Conservation (phyloP, 1,284 basidiomycete species). For the Cutaneotrichosporon spelunceum region DNA sequence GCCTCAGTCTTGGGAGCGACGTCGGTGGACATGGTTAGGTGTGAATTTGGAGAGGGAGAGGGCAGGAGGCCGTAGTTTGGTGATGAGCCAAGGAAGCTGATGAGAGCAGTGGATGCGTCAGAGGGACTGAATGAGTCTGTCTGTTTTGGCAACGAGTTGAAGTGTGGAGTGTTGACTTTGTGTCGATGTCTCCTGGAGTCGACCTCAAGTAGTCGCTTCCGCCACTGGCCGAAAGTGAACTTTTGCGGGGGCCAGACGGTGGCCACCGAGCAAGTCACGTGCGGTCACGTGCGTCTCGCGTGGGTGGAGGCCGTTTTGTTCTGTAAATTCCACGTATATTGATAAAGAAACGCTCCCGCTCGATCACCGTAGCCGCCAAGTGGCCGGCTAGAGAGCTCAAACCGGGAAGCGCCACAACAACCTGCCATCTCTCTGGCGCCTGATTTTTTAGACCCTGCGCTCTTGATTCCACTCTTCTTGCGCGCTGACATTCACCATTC, state of each 20-base stretch:
- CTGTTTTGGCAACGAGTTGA: neutral
- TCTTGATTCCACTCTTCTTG: neutral
- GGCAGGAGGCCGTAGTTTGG: neutral
- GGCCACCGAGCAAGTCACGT: neutral
- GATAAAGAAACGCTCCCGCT: neutral
- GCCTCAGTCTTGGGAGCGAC: conserved; percentile 4
- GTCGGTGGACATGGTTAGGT: conserved; percentile 9
- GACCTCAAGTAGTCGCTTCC: neutral
- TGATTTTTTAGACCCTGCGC: conserved; percentile 7
- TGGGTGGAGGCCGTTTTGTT: neutral
- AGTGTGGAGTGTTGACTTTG: neutral
- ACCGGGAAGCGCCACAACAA: neutral
- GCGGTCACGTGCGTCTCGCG: neutral
- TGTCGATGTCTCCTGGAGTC: too few species aligned
- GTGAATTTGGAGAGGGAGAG: neutral
- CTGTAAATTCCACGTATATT: neutral
- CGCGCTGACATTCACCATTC: conserved; percentile 2
- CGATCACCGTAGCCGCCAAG: too few species aligned
- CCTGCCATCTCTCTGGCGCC: conserved; percentile 10
- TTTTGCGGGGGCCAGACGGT: neutral
- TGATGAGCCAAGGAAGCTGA: neutral
- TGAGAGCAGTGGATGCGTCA: neutral
- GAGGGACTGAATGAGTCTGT: neutral
- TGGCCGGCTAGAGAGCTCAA: too few species aligned
- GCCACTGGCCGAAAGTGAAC: too few species aligned